Evolutionary conservation across 2,329 filamentous ascomycete genomes (phyloP), one percentile per base, ranked within the genome.

Genomic region (Phaeomoniella chlamydospora): DNA sequence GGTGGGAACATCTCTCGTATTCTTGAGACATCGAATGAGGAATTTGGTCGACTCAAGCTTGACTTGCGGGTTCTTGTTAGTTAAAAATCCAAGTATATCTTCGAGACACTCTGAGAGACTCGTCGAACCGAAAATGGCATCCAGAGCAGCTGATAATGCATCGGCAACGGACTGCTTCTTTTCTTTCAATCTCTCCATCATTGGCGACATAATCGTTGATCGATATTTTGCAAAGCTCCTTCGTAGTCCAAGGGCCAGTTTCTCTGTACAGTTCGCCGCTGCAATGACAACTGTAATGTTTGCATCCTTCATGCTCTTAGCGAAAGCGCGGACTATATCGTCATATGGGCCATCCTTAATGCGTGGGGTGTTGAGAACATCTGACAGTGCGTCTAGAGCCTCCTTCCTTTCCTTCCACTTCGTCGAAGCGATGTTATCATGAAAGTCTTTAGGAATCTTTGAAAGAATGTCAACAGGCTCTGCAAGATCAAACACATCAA

Each of bases 341-440:
- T 79, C 74, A 51, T 86, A 96, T 37, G 84, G 80, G 4, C 76
- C 83, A 47, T 96, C 88, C 56, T 94, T 92, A 56, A 98, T 94
- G 42, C 80, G 74, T 11, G 88, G 86, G 29, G 92, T 79, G 48
- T 93, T 92, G 37, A 93, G 59, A 3, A 75, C 69, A 11, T 72
- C 72, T 47, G 78, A 80, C 0, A 94, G 68, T 6, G 74, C 84
- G 41, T 98, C 90, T 3, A 96, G 68, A 0, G 83, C 84, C 47
- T 98, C 90, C 58, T 98, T 98, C 42, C 90, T 72, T 46, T 98
- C 92, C 54, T 98, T 98, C 90, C 90, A 98, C 55, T 98, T 98
- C 1, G 87, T 79, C 6, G 88, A 96, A 0, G 72, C 79, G 18
- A 98, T 64, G 40, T 80, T 77, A 15, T 98, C 90, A 44, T 74